Evolutionary conservation across 1,139 yeast species (phyloP).

Genomic region (Protomyces arabidopsidicola): DNA sequence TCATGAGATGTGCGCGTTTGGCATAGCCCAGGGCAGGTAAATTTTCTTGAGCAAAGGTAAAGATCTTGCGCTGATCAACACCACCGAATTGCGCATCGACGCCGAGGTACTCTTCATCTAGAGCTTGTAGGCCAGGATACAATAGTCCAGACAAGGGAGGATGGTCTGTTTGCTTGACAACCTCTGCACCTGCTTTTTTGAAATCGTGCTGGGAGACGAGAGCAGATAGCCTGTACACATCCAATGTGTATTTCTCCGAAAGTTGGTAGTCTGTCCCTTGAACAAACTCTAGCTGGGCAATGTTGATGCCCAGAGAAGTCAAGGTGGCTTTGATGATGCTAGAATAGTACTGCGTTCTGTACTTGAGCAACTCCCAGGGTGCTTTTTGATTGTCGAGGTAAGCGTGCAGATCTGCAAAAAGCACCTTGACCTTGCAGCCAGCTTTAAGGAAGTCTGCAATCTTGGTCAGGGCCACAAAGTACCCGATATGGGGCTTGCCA

Average conservation of each 20-base stretch:
- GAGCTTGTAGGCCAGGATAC: conserved; percentile 97
- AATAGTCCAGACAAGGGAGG: conserved; percentile 90
- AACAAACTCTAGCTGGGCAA: conserved; percentile 77
- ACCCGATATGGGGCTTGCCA: conserved; percentile 94
- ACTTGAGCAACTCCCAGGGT: conserved; percentile 80
- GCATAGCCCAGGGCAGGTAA: conserved; percentile 82
- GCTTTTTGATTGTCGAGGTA: conserved; percentile 98
- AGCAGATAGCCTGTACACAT: conserved; percentile 77
- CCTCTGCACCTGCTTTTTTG: conserved; percentile 99
- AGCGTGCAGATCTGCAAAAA: conserved; percentile 96
- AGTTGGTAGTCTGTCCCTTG: conserved; percentile 87
- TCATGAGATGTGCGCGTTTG: conserved; percentile 97
- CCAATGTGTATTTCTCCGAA: conserved; percentile 73
- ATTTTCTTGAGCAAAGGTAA: conserved; percentile 94
- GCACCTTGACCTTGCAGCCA: conserved; percentile 68
- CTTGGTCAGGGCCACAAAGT: conserved; percentile 96
- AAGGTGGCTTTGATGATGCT: conserved; percentile 75
- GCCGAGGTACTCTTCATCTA: conserved; percentile 85
- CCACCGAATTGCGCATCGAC: conserved; percentile 98
- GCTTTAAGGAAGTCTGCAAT: conserved; percentile 92
- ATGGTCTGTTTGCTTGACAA: conserved; percentile 92
- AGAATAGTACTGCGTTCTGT: conserved; percentile 88
- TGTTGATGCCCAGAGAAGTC: conserved; percentile 81
- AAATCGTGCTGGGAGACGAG: conserved; percentile 90
- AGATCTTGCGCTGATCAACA: conserved; percentile 96